Base-by-base conservation (phyloP, 2,329 filamentous ascomycete species). In the Verticillium tricorpus region DNA sequence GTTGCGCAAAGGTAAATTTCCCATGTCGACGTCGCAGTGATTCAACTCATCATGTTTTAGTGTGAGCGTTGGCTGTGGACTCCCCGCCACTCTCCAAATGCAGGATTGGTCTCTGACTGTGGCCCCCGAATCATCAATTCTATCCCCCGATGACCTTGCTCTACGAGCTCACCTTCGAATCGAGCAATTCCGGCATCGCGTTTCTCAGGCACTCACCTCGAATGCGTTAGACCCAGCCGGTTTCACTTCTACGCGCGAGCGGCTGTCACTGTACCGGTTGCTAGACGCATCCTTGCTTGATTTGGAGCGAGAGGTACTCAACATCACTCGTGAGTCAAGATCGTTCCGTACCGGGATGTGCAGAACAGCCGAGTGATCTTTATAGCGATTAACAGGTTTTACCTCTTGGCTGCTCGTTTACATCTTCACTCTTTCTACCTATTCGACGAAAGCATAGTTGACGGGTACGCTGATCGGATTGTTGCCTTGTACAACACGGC, bases 1-100 rank as follows among this genome's bases (percentile, higher is more conserved):
- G 58, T 60, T 2, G 52, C 57, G 1, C 57, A 35, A 35, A 62
- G 62, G 62, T 64, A 1, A 58, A 39, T 8, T n/a, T 3, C n/a
- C 22, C 14, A 9, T 19, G 22, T 17, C 17, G 17, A 7, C 6
- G 32, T 12, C 5, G 14, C 9, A 35, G 34, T 11, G 34, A 35
- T 35, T 2, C 19, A n/a, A 14, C 32, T 8, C 3, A 22, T 14
- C 4, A 19, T 57, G 4, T 6, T 5, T 9, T 12, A 57, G 56
- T 8, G 56, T 57, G 32, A 57, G 56, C 8, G n/a, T 57, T 8
- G 56, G 56, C 8, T 57, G 56, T 22, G 56, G 56, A 9, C n/a
- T 57, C 12, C 56, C 56, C 3, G 19, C 19, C 3, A 12, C 15
- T 15, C 31, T 37, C 2, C 56, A 57, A 15, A 17, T n/a, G 56